Conservation (phyloP, 2,329 filamentous ascomycete species). For the Talaromyces islandicus region DNA sequence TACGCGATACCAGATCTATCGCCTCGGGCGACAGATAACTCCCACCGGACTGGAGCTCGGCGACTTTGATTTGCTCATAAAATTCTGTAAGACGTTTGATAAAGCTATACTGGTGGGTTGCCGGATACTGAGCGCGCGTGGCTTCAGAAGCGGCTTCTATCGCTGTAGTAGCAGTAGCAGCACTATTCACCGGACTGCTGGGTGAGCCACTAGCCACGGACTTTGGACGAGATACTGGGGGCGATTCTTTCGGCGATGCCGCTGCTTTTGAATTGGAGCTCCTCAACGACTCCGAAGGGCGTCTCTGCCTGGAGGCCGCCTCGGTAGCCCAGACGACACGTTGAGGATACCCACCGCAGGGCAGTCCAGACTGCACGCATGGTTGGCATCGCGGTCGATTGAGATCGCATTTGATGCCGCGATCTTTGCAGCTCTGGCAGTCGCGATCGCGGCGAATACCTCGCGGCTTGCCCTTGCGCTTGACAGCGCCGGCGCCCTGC, state of each 20-base stretch:
- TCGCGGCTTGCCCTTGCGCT: constrained; percentile 18
- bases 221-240: not conserved
- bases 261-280: not conserved
- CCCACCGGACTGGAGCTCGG: constrained; percentile 11
- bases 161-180: not conserved
- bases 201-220: not conserved
- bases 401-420: constrained; percentile 24
- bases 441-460: constrained; percentile 26
- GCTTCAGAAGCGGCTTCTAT: not conserved
- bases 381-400: constrained; percentile 23
- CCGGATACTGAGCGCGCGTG: constrained; percentile 8
- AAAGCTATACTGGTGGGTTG: constrained; percentile 21
- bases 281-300: not conserved
- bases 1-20: constrained; percentile 19
- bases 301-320: constrained; percentile 8
- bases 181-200: not conserved
- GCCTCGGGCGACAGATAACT: constrained; percentile 17
- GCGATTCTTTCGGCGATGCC: constrained; percentile 3
- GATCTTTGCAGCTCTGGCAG: constrained; percentile 19
- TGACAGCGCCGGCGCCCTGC: not conserved
- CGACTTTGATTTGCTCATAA: constrained; percentile 18
- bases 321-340: constrained; percentile 20
- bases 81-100: constrained; percentile 19
- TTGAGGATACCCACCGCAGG: constrained; percentile 21
- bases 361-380: constrained; percentile 16